Evolutionary conservation across 2,329 filamentous ascomycete species (phyloP).

Genomic region (Rhinocladiella mackenziei): DNA sequence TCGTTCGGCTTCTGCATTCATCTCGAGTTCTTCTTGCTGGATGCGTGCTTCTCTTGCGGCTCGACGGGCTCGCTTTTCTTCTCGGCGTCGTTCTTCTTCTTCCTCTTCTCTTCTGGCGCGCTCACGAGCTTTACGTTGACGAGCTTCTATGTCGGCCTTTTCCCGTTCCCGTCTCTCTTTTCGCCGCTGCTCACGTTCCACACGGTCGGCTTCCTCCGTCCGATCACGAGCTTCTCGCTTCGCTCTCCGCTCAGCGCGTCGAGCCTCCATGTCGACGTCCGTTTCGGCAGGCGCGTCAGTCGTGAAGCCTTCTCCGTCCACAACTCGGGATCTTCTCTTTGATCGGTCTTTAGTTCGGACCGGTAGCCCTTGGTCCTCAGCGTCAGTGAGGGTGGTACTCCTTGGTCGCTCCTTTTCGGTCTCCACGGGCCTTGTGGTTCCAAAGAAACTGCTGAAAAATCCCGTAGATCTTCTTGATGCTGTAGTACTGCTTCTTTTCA

Average conservation of each 20-base stretch:
- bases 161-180: conserved; percentile 50
- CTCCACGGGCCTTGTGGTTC: conserved; percentile 48
- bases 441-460: conserved; percentile 62
- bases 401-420: conserved; percentile 28
- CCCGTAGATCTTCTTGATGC: conserved; percentile 54
- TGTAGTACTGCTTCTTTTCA: conserved; percentile 61
- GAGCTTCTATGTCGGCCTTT: conserved; percentile 54
- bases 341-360: conserved; percentile 35
- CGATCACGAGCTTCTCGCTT: conserved; percentile 46
- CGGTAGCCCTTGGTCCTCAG: conserved; percentile 24
- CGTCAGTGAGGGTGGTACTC: conserved; percentile 26
- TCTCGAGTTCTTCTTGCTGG: conserved; percentile 35
- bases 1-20: conserved; percentile 37
- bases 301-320: conserved; percentile 46
- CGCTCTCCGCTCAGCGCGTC: conserved; percentile 59
- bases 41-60: conserved; percentile 33
- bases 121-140: conserved; percentile 33
- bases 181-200: conserved; percentile 34
- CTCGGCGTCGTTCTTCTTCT: conserved; percentile 51
- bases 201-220: conserved; percentile 37
- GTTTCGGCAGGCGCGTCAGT: conserved; percentile 47
- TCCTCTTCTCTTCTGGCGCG: conserved; percentile 56
- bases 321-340: conserved; percentile 43
- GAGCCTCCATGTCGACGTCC: conserved; percentile 59
- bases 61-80: conserved; percentile 58